These are phyloP conservation scores for Phytophthora sp. DNA, from an alignment of 352 stramenopile species.

Conservation along the genomic window DNA sequence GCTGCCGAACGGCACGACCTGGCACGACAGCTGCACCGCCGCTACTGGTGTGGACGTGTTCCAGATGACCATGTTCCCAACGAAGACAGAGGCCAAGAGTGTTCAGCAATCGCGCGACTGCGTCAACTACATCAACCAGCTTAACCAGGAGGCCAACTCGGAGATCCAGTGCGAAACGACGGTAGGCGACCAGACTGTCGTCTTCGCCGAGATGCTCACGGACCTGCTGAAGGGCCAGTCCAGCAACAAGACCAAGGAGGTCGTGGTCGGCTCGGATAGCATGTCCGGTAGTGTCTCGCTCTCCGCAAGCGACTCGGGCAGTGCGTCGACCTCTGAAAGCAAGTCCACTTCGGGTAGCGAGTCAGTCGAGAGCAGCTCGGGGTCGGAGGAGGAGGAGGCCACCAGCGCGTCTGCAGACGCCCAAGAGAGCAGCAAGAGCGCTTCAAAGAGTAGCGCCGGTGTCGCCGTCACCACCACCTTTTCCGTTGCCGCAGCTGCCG, in stretches of 20 bases:
- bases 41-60: conserved; percentile 65
- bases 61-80: conserved; percentile 44
- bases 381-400: conserved; percentile 5
- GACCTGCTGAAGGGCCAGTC: conserved; percentile 63
- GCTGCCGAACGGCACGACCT: conserved; percentile 55
- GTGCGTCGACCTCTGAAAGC: conserved; percentile 6
- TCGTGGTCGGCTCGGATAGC: conserved; percentile 30
- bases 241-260: conserved; percentile 59
- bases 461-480: conserved; percentile 20
- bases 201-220: conserved; percentile 50
- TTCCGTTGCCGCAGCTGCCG: conserved; percentile 17
- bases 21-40: conserved; percentile 36
- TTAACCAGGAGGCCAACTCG: conserved; percentile 64
- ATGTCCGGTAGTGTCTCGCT: conserved; percentile 33
- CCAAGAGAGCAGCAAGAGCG: conserved; percentile 18
- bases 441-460: conserved; percentile 16
- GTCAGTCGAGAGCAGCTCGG: conserved; percentile 9
- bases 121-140: conserved; percentile 75
- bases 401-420: conserved; percentile 4
- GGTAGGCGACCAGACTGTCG: conserved; percentile 45
- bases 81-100: conserved; percentile 45
- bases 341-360: conserved; percentile 9
- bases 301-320: conserved; percentile 19
- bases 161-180: conserved; percentile 57
- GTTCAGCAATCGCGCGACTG: conserved; percentile 58